phyloP scores from a whole-genome alignment of 345 rosid genomes.

The Geranium rotundifolium region DNA sequence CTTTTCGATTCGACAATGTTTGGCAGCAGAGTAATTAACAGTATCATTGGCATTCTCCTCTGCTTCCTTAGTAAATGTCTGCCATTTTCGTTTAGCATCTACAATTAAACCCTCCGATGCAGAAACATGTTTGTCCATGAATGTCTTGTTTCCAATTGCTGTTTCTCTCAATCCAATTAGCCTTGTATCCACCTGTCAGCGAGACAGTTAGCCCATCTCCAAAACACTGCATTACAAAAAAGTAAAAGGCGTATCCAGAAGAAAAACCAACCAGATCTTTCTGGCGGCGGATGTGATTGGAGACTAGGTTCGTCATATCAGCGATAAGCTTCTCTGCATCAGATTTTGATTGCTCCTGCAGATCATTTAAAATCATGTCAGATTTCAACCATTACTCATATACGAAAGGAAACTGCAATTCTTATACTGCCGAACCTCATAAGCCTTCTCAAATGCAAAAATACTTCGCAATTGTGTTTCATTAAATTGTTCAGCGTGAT shows the following conservation, averaged over 20 bases:
- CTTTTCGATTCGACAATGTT: conserved; percentile 86
- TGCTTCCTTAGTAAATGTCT: conserved; percentile 55
- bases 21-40: conserved; percentile 68
- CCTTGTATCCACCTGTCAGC: conserved; percentile 74
- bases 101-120: conserved; percentile 44
- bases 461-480: conserved; percentile 66
- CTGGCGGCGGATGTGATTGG: conserved; percentile 64
- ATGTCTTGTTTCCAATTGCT: conserved; percentile 41
- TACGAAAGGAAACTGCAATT: too few species aligned
- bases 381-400: conserved; percentile 7
- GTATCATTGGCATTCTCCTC: conserved; percentile 60
- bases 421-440: conserved; percentile 36
- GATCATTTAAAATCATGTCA: neutral
- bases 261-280: conserved; percentile 52
- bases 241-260: neutral
- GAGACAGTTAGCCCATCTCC: too few species aligned
- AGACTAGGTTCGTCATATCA: conserved; percentile 63
- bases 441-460: conserved; percentile 67
- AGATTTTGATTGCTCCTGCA: conserved; percentile 80
- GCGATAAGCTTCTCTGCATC: conserved; percentile 77
- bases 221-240: neutral
- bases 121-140: conserved; percentile 57
- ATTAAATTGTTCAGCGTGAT: conserved; percentile 44
- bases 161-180: conserved; percentile 49
- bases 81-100: conserved; percentile 96